Evolutionary conservation across 768 basidiomycete genomes (phyloP).

Genomic region (Agaricus blazei): DNA sequence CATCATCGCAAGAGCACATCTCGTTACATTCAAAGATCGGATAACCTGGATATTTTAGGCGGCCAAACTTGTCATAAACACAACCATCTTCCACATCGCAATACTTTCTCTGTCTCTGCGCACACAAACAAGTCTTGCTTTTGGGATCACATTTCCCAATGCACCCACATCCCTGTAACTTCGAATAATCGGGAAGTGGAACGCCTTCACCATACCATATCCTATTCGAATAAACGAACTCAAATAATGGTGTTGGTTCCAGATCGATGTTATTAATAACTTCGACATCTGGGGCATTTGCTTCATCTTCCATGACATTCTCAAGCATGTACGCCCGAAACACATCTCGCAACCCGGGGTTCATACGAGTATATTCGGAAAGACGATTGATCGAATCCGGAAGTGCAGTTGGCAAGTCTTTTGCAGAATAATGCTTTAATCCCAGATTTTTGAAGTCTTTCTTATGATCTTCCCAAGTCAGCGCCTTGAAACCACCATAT

Average conservation of each 20-base stretch:
- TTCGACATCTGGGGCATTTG: constrained; percentile 59
- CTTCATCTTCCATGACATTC: constrained; percentile 64
- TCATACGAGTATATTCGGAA: constrained; percentile 31
- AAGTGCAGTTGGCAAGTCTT: constrained; percentile 55
- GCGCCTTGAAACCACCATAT: constrained; percentile 28
- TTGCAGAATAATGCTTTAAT: constrained; percentile 30
- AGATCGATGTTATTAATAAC: constrained; percentile 66
- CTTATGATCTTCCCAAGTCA: constrained; percentile 34
- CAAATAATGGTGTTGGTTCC: constrained; percentile 73
- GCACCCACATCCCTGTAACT: constrained; percentile 68
- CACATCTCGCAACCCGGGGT: constrained; percentile 41
- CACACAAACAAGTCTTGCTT: constrained; percentile 68
- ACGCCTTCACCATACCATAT: constrained; percentile 73
- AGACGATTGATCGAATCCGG: constrained; percentile 65
- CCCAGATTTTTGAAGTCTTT: constrained; percentile 27
- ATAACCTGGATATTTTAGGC: constrained; percentile 40
- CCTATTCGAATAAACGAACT: constrained; percentile 83
- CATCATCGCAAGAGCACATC: constrained; percentile 73
- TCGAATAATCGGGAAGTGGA: constrained; percentile 53
- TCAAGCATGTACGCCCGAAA: constrained; percentile 65
- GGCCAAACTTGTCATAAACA: constrained; percentile 60
- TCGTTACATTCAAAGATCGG: constrained; percentile 88
- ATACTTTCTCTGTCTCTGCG: constrained; percentile 46
- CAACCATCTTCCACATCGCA: constrained; percentile 45
- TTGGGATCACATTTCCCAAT: constrained; percentile 70